A percentile compares a stretch with the other conserved stretches of the same genome.
phyloP scores from a whole-genome alignment of 495 filamentous ascomycete species.

The Ascodesmis nigricans region DNA sequence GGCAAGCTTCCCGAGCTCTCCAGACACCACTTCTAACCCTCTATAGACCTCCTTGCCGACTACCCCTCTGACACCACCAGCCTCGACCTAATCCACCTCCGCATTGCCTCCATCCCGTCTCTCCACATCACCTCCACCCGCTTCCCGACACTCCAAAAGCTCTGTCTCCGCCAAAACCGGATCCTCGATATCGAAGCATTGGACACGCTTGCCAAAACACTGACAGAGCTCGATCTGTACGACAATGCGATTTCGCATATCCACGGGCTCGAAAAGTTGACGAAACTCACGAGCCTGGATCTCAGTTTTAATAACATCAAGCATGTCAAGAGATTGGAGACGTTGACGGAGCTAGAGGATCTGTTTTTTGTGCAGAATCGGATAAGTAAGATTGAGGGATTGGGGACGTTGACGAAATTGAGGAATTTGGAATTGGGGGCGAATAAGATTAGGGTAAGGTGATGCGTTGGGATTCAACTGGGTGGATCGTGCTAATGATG shows the following conservation, averaged over 20 bases:
- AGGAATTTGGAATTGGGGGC: conserved; percentile 75
- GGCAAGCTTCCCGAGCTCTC: conserved; percentile 7
- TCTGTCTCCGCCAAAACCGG: conserved; percentile 87
- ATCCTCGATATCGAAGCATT: conserved; percentile 60
- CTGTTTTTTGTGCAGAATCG: conserved; percentile 92
- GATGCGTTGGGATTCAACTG: neutral
- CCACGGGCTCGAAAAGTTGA: conserved; percentile 56
- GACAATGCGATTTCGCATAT: conserved; percentile 90
- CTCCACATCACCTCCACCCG: conserved; percentile 30
- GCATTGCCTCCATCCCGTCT: conserved; percentile 56
- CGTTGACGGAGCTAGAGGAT: conserved; percentile 58
- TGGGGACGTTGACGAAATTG: conserved; percentile 52
- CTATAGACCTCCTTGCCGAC: conserved; percentile 41
- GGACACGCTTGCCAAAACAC: conserved; percentile 34
- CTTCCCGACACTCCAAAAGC: conserved; percentile 27
- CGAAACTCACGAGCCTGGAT: conserved; percentile 56
- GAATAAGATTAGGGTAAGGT: conserved; percentile 54
- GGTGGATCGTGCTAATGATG: conserved; percentile 3
- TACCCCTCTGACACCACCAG: conserved; percentile 37
- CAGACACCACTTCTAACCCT: conserved; percentile 3
- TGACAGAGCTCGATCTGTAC: conserved; percentile 83
- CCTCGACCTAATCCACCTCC: conserved; percentile 72
- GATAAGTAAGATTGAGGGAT: conserved; percentile 63
- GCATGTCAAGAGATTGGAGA: conserved; percentile 75
- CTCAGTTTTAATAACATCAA: conserved; percentile 98